Evolutionary conservation across 371 early-diverging fungal genomes (phyloP), one percentile per base, ranked within the genome.

Genomic region (Syncephalastrum sp.): DNA sequence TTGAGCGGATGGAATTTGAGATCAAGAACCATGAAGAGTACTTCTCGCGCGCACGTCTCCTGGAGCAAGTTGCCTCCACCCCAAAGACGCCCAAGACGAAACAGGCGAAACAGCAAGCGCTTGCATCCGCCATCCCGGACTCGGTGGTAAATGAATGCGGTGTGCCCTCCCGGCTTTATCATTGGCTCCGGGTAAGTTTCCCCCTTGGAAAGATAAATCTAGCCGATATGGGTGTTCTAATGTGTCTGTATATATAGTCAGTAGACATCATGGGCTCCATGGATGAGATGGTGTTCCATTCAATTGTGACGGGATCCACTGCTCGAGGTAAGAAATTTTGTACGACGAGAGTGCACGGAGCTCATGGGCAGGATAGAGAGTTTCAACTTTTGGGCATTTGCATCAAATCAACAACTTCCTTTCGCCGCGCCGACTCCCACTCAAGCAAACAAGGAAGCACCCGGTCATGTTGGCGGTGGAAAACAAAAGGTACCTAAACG

Each of bases 121-220:
- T 33, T 10, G 38, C 38, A 33, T 33, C 38, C 12, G 38, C 38
- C 10, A 33, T 33, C 8, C 10, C 24, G 10, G 56, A 55, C 12
- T 55, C 56, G 14, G 33, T 47, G 17, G 56, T 55, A 15, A 55
- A 55, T 21, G 56, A 55, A 46, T 55, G 56, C 33, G 56, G 56
- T 12, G 29, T 55, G 6, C 56, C 56, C 24, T 16, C 25, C 16
- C 24, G 29, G 33, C 17, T 55, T 16, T 55, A 55, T 55, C 29
- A 33, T 10, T 47, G 47, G 47, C 38, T 55, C n/a, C 45, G 47
- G 56, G 56, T 55, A 38, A 38, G 43, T 8, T 24, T 12, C 7
- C 7, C 27, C 7, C 27, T 14, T 2, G 6, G 21, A 13, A 14
- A 23, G 23, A 7, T 13, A 21, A 14, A 38, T 42, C 15, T 10